These are phyloP conservation scores for Epichloe uncinata DNA, from an alignment of 2,329 filamentous ascomycete genomes.

Conservation along the genomic window DNA sequence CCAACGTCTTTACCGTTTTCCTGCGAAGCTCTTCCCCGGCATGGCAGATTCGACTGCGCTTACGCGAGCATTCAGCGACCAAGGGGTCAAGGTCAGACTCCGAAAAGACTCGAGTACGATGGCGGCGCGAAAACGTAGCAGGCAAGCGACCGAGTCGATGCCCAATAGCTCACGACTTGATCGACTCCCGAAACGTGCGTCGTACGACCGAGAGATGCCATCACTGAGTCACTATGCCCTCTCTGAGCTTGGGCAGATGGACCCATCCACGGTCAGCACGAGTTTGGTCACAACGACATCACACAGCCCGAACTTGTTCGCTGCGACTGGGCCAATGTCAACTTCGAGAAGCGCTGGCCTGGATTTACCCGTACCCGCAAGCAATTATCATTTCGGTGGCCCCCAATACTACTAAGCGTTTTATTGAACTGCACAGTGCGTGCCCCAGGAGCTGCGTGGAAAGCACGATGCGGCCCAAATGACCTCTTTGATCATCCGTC, in stretches of 20 bases:
- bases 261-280: constrained; percentile 2
- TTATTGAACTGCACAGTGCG: too few relatives aligned
- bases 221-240: constrained; percentile 7
- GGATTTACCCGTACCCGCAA: constrained; percentile 8
- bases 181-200: constrained; percentile 11
- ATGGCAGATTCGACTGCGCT: constrained; percentile 72
- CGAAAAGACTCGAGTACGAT: constrained; percentile 65
- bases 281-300: constrained; percentile 4
- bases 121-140: constrained; percentile 33
- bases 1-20: constrained; percentile 52
- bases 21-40: constrained; percentile 60
- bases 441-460: too few relatives aligned
- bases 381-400: constrained; percentile 9
- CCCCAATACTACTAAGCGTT: constrained; percentile 7
- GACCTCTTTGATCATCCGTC: background rate
- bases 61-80: constrained; percentile 72
- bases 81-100: constrained; percentile 70
- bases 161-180: constrained; percentile 4
- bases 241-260: constrained; percentile 8
- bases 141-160: constrained; percentile 10
- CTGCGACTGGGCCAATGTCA: constrained; percentile 5
- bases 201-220: constrained; percentile 10
- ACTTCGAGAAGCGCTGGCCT: constrained; percentile 8
- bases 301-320: constrained; percentile 5
- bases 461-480: background rate